A percentile compares a stretch with the other conserved stretches of the same genome.
phyloP scores from a whole-genome alignment of 495 filamentous ascomycete genomes.

The Daldinia decipiens region DNA sequence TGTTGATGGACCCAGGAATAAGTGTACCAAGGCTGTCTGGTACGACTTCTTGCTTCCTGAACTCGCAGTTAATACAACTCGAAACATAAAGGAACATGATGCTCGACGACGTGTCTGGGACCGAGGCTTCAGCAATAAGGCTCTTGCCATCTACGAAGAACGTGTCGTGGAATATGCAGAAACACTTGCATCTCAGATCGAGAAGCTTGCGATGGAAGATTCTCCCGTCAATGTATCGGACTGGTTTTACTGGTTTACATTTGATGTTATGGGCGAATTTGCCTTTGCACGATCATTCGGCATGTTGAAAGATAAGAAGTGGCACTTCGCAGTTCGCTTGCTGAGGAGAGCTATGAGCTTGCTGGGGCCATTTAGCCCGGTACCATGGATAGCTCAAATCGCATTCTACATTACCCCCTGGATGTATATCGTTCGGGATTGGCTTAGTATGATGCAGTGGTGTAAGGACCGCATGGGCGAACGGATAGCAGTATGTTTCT shows the following conservation, averaged over 20 bases:
- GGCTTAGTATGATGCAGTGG: conserved; percentile 47
- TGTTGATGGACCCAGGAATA: conserved; percentile 46
- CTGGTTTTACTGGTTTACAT: conserved; percentile 52
- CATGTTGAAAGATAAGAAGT: conserved; percentile 53
- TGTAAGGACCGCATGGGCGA: conserved; percentile 50
- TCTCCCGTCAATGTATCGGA: conserved; percentile 45
- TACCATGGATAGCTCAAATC: conserved; percentile 54
- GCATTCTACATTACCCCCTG: conserved; percentile 45
- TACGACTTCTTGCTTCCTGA: conserved; percentile 54
- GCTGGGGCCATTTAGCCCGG: conserved; percentile 50
- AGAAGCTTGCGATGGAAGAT: conserved; percentile 22
- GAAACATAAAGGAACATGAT: conserved; percentile 45
- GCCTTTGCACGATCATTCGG: conserved; percentile 52
- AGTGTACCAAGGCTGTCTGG: conserved; percentile 53
- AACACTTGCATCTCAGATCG: conserved; percentile 41
- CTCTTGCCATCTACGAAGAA: conserved; percentile 34
- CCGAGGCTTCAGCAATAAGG: conserved; percentile 45
- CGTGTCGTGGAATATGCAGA: conserved; percentile 45
- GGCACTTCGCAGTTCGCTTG: conserved; percentile 49
- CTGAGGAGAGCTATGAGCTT: conserved; percentile 49
- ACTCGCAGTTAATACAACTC: conserved; percentile 47
- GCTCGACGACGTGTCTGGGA: conserved; percentile 52
- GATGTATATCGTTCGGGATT: conserved; percentile 47
- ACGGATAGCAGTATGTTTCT: conserved; percentile 43
- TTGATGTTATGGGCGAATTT: conserved; percentile 59